A percentile compares a stretch with the other conserved stretches of the same genome.
phyloP scores from a whole-genome alignment of 805 yeast species.

The Candida xyloterini region DNA sequence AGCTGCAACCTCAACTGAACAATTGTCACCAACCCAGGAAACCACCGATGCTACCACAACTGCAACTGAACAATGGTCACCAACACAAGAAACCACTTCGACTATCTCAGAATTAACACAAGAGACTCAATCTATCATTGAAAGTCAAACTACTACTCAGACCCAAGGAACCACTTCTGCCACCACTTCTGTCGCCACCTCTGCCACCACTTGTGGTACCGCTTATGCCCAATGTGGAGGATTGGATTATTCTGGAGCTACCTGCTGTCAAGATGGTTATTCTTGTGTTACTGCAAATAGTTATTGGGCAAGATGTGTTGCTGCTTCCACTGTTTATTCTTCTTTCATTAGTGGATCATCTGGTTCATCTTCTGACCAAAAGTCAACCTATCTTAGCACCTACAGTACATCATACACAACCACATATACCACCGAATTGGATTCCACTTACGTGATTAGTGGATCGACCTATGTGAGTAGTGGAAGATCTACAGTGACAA shows the following conservation, averaged over 20 bases:
- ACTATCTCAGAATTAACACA: not conserved
- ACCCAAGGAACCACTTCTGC: not conserved
- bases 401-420: slow-evolving; percentile 17
- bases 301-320: slow-evolving; percentile 32
- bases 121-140: not conserved
- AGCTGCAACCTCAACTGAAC: not conserved
- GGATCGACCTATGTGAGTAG: slow-evolving; percentile 15
- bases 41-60: not conserved
- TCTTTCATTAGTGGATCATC: slow-evolving; percentile 3
- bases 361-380: slow-evolving; percentile 1
- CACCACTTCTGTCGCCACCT: too few relatives aligned
- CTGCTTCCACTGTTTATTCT: slow-evolving; percentile 22
- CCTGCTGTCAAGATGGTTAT: slow-evolving; percentile 27
- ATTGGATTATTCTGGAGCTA: slow-evolving; percentile 24
- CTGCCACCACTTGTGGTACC: slow-evolving; percentile 21
- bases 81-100: not conserved
- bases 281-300: slow-evolving; percentile 25
- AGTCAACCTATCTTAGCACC: slow-evolving; percentile 4
- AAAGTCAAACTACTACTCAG: not conserved
- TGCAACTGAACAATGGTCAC: not conserved
- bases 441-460: slow-evolving; percentile 9
- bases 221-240: slow-evolving; percentile 34
- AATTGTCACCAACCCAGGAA: not conserved
- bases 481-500: slow-evolving; percentile 16
- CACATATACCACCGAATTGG: slow-evolving; percentile 10